These are phyloP conservation scores for Jatropha multifida DNA, from an alignment of 441 rosid genomes.

Conservation along the genomic window DNA sequence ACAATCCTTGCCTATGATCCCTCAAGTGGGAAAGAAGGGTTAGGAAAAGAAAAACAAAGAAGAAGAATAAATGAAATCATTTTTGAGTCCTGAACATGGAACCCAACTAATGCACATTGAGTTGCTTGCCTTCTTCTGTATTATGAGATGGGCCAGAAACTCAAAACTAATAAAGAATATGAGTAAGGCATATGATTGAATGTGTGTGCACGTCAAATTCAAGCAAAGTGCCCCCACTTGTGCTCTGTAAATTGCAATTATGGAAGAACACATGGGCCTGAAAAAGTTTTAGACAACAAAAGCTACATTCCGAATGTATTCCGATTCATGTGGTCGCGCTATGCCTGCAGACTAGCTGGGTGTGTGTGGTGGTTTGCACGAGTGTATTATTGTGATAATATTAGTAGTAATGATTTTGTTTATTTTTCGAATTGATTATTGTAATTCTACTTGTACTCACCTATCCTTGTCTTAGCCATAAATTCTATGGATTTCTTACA, in stretches of 20 bases:
- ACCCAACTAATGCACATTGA: neutral
- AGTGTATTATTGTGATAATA: neutral
- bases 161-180: neutral
- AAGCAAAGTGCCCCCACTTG: neutral
- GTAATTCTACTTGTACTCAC: too few species aligned
- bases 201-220: too few species aligned
- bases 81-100: too few species aligned
- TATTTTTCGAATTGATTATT: too few species aligned
- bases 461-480: too few species aligned
- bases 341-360: neutral
- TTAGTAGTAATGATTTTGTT: too few species aligned
- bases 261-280: neutral
- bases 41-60: neutral
- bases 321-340: slow-evolving; percentile 5
- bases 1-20: neutral
- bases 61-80: too few species aligned
- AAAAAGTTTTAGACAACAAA: neutral
- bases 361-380: neutral
- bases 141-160: neutral
- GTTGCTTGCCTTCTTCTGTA: neutral
- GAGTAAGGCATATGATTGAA: neutral
- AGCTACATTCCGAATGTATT: slow-evolving; percentile 7
- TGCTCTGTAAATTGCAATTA: slow-evolving; percentile 6
- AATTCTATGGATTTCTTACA: too few species aligned
- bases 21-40: neutral